Evolutionary conservation across 2,329 filamentous ascomycete genomes (phyloP), one percentile per base, ranked within the genome.

Genomic region (Beauveria varroae): DNA sequence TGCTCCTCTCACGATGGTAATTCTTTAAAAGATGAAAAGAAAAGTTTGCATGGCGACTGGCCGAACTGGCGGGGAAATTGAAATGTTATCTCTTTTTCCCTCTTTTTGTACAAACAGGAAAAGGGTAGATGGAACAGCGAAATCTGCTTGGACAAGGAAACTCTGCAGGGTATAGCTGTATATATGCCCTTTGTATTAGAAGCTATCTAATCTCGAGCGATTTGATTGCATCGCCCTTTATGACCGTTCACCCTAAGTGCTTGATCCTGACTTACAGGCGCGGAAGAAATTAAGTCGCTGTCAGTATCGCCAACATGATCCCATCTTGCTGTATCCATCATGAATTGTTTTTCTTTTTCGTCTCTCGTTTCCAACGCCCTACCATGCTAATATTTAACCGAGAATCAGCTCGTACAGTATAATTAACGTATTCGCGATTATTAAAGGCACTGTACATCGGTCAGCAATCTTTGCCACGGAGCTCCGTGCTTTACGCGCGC

Each of bases 381-480:
- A 3, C 7, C 24, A 3, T 22, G 18, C 24, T 14, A 44, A 61
- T 43, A 16, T 56, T 79, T 77, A 90, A 62, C 88, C 88, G 20
- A 90, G 77, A 49, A 89, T 79, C 40, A 91, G 76, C 75, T 90
- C 86, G 74, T 90, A 93, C 63, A 89, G 71, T 72, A 93, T 92
- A 66, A 93, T 86, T 64, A 91, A 72, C 10, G 86, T 85, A 74
- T 93, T 93, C 68, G 91, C 84, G 63, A 83, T 81, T 73, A 93
- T 92, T 62, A 93, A 75, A 22, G 90, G 89, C 79, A 91, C 89
- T 91, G 68, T 56, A 24, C 55, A 16, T 3, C 1, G 24, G 50
- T 62, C 51, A 62, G 61, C 56, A 26, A n/a, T 37, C 24, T 44
- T 44, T 22, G 22, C 34, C 28, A 14, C 43, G 12, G 20, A 34